A percentile compares a stretch with the other conserved stretches of the same genome.
phyloP scores from a whole-genome alignment of 495 filamentous ascomycete genomes.

The Umbilicaria muhlenbergii region DNA sequence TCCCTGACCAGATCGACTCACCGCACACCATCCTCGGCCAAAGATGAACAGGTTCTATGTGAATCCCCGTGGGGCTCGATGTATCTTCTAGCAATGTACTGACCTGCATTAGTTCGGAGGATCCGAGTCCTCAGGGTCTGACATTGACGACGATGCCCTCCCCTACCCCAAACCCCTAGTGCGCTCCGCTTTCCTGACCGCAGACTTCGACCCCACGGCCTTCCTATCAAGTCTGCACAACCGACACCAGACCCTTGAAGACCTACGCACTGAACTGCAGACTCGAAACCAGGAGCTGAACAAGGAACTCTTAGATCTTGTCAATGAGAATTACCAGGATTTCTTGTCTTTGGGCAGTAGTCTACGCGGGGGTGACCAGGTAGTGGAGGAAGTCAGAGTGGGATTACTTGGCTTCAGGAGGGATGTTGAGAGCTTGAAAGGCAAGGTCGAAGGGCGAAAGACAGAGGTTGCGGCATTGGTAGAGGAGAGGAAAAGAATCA shows the following conservation, averaged over 20 bases:
- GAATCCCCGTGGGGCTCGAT: too few species aligned
- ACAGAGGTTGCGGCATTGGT: slow-evolving; percentile 38
- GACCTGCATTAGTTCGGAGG: slow-evolving; percentile 26
- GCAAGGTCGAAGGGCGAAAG: slow-evolving; percentile 34
- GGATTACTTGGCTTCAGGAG: slow-evolving; percentile 71
- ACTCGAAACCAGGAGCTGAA: slow-evolving; percentile 56
- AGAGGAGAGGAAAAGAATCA: slow-evolving; percentile 35
- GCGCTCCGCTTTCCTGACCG: slow-evolving; percentile 60
- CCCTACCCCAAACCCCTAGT: slow-evolving; percentile 74
- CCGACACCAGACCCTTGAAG: slow-evolving; percentile 90
- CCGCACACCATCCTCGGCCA: too few species aligned
- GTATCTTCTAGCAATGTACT: too few species aligned
- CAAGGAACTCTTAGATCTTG: slow-evolving; percentile 77
- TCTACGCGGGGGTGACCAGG: slow-evolving; percentile 77
- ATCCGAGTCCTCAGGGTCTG: slow-evolving; percentile 34
- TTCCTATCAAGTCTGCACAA: slow-evolving; percentile 75
- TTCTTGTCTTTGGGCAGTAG: slow-evolving; percentile 73
- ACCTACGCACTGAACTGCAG: slow-evolving; percentile 74
- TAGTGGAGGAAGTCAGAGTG: slow-evolving; percentile 79
- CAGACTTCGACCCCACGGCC: slow-evolving; percentile 60
- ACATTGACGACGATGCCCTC: slow-evolving; percentile 48
- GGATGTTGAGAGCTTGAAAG: slow-evolving; percentile 48
- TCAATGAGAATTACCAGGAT: slow-evolving; percentile 85
- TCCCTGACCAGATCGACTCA: too few species aligned
- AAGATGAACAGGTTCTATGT: too few species aligned